Conservation (phyloP, 495 filamentous ascomycete genomes). For the Aspergillus ellipticus region DNA sequence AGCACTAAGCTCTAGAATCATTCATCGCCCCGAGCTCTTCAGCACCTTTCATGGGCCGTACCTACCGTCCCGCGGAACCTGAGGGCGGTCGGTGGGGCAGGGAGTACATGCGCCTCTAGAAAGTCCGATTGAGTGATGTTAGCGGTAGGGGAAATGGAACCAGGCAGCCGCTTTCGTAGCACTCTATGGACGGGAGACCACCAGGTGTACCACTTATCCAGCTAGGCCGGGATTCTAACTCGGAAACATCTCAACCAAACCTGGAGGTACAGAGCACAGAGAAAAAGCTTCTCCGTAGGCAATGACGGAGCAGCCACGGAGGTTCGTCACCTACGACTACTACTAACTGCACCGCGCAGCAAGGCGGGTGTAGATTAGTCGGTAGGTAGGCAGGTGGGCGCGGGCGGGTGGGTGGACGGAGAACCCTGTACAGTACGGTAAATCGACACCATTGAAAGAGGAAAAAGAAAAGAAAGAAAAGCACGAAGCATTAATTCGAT, state of each 20-base stretch:
- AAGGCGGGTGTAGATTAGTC: too few species aligned
- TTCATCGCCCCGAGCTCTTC: too few species aligned
- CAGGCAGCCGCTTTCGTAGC: neutral
- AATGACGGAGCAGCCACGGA: too few species aligned
- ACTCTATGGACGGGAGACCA: neutral
- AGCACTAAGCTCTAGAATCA: too few species aligned
- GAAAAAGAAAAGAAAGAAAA: conserved; percentile 5
- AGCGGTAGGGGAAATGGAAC: neutral
- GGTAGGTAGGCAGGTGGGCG: too few species aligned
- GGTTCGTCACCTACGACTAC: too few species aligned
- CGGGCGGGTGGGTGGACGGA: too few species aligned
- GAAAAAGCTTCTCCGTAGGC: neutral
- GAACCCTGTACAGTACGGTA: neutral
- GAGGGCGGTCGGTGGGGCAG: neutral
- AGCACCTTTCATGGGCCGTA: too few species aligned
- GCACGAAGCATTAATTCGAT: conserved; percentile 1
- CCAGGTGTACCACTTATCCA: neutral
- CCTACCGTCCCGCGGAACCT: neutral
- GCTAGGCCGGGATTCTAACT: neutral
- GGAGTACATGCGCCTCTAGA: neutral
- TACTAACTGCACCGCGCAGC: too few species aligned
- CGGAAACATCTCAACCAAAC: neutral
- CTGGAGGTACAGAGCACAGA: neutral
- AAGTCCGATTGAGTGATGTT: neutral
- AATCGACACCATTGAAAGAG: neutral